Base-by-base conservation (phyloP, 2,329 filamentous ascomycete species). In the Arthrobotrys sphaeroides region DNA sequence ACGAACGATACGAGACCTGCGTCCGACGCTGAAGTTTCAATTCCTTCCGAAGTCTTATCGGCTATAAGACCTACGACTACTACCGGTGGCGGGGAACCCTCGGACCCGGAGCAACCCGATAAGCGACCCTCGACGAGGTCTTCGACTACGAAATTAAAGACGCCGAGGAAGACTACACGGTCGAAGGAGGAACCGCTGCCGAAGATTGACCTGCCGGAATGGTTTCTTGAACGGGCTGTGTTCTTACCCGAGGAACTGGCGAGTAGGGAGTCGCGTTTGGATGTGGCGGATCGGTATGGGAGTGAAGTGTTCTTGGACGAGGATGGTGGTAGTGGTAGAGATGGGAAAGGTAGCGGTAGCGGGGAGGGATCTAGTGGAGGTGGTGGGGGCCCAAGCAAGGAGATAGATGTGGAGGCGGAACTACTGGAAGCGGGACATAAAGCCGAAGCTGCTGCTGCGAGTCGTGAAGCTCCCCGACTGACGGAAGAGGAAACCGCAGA, bases 181-280 rank as follows among this genome's bases (percentile, higher is more conserved):
- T 20, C 62, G 26, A 77, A 69, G 55, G 75, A 77, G 57, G 57
- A 65, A 2, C 49, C 69, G n/a, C 24, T 78, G 18, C 77, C 77
- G 38, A 83, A 83, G 18, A 81, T 84, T 3, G 83, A 85, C 57
- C 82, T 91, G 12, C 88, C 89, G 0, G 81, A 84, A 67, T 86
- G 84, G 81, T 91, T 91, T 76, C 81, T 88, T 62, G 82, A 85
- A 40, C 81, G 83, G 18, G 86, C 86, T 65, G 84, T 91, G 26
- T 80, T 81, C 51, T 79, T 84, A 7, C 79, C 81, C 28, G 81
- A 84, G 31, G 81, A 83, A 78, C n/a, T 43, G 65, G 38, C 40
- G 47, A 26, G 1, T 26, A 69, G 51, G 28, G 62, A 69, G 31
- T 61, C 43, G 10, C 36, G 59, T 31, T 64, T 69, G 67, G 47